Conservation (phyloP, 139 green algal species). For the Microglena sp. region DNA sequence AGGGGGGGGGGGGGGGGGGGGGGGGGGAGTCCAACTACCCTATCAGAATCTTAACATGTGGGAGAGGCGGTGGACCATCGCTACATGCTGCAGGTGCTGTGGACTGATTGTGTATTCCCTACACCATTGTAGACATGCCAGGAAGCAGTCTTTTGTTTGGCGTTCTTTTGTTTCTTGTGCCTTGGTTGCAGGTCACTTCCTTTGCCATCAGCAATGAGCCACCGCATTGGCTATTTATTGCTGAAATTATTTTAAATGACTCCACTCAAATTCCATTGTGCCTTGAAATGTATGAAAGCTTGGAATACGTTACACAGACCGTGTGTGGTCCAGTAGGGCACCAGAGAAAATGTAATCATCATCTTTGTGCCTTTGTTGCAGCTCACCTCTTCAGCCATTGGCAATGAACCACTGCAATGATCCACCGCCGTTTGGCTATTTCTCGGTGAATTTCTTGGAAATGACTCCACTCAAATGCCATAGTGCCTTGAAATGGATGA, state of each 20-base stretch:
- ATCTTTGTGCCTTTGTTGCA: neutral
- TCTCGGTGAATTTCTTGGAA: too few species aligned
- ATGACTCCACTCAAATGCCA: too few species aligned
- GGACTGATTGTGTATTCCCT: neutral
- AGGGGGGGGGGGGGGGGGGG: too few species aligned
- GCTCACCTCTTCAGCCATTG: slow-evolving; percentile 7
- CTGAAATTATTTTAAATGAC: too few species aligned
- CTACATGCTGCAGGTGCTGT: neutral
- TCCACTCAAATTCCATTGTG: too few species aligned
- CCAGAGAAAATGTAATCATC: neutral
- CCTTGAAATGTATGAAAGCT: too few species aligned
- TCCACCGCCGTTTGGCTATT: slow-evolving; percentile 1
- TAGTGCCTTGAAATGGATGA: too few species aligned
- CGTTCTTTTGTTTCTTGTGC: neutral
- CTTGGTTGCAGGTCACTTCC: slow-evolving; percentile 23
- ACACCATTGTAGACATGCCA: neutral
- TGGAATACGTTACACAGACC: neutral
- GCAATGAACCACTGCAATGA: slow-evolving; percentile 5
- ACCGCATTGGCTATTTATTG: slow-evolving; percentile 10
- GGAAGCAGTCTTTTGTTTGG: neutral
- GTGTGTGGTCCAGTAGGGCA: neutral
- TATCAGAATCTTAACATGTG: neutral
- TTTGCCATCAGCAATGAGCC: slow-evolving; percentile 38
- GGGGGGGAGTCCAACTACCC: too few species aligned
- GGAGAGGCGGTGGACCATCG: neutral